These are phyloP conservation scores for Pythium chondricola DNA, from an alignment of 352 stramenopile species.

Conservation along the genomic window DNA sequence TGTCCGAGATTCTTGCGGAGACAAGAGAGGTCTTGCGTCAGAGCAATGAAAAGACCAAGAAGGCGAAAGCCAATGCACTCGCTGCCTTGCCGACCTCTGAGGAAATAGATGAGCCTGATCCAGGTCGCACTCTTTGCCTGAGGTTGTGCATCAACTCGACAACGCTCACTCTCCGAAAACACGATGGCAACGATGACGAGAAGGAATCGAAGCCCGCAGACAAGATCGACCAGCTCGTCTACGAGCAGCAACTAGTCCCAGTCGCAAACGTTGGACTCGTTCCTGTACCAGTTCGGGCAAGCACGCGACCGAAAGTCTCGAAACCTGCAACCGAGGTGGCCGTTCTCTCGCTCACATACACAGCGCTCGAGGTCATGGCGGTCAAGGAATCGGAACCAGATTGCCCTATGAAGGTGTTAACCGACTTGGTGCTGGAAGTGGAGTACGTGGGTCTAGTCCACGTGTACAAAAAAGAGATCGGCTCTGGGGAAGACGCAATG, in stretches of 20 bases:
- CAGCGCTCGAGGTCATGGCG: constrained; percentile 39
- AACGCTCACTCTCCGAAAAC: constrained; percentile 60
- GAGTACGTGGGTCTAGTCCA: constrained; percentile 52
- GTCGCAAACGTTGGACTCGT: constrained; percentile 82
- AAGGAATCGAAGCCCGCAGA: neutral
- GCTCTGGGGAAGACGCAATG: constrained; percentile 17
- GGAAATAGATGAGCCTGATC: neutral
- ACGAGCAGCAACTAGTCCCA: constrained; percentile 59
- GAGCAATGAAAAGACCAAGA: constrained; percentile 5
- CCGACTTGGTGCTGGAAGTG: constrained; percentile 68
- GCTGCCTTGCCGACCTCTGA: neutral
- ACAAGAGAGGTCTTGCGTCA: constrained; percentile 45
- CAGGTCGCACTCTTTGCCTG: constrained; percentile 21
- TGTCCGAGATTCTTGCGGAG: constrained; percentile 63
- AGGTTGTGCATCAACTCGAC: constrained; percentile 49
- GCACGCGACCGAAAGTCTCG: constrained; percentile 32
- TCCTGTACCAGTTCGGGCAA: constrained; percentile 40
- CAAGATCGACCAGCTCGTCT: constrained; percentile 12
- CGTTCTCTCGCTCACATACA: constrained; percentile 40
- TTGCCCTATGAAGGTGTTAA: no score
- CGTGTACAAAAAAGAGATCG: no score
- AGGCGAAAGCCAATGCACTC: constrained; percentile 6
- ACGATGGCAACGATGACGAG: constrained; percentile 23
- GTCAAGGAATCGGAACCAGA: no score
- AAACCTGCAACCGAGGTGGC: constrained; percentile 57